Base-by-base conservation (phyloP, 139 green algal genomes). In the Gonium pectorale region DNA sequence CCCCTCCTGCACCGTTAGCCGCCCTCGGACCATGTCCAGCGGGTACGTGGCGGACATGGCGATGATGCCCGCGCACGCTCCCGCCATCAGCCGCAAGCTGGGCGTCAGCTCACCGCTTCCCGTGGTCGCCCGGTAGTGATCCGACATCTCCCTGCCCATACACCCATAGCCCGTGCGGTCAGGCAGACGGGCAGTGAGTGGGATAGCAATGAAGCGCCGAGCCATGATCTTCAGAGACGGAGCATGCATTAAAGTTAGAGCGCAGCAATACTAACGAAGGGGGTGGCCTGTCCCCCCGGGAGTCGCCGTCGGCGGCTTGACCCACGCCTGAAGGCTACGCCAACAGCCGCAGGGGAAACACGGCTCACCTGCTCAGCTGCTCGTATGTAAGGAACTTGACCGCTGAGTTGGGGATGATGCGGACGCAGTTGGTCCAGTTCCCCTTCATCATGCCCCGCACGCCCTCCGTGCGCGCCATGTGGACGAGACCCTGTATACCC, bases 381-480 rank as follows among this genome's bases (percentile, higher is more conserved):
- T 99, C 97, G 86, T 99, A 99, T 0, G 93, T 94, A 49, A 98
- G 87, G 81, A 99, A 99, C 91, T 99, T 99, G 74, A 99, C 95
- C 1, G 97, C 97, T 21, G 89, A 95, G 90, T 99, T 99, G 66
- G 97, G 97, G 13, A 99, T 90, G 86, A 99, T 99, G 75, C 97
- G 94, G 27, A 98, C 92, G 77, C 97, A 99, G 90, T 99, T 99
- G 31, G 98, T 97, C 52, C 96, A 95, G 86, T 99, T 99, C 83
- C 97, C 97, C 83, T 97, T 97, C 87, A 99, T 97, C 90, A 99
- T 94, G 41, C 96, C 97, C 21, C 77, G 67, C 5, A 99, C 40
- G 7, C 97, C 97, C 44, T 99, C 97, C 0, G 86, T 94, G 21
- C 81, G 79, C 1, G 88, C 91, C 90, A 99, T 99, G 40, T 95